Evolutionary conservation across 139 green algal genomes (phyloP), one percentile per base, ranked within the genome.

Genomic region (Chlamydomonas sp.): DNA sequence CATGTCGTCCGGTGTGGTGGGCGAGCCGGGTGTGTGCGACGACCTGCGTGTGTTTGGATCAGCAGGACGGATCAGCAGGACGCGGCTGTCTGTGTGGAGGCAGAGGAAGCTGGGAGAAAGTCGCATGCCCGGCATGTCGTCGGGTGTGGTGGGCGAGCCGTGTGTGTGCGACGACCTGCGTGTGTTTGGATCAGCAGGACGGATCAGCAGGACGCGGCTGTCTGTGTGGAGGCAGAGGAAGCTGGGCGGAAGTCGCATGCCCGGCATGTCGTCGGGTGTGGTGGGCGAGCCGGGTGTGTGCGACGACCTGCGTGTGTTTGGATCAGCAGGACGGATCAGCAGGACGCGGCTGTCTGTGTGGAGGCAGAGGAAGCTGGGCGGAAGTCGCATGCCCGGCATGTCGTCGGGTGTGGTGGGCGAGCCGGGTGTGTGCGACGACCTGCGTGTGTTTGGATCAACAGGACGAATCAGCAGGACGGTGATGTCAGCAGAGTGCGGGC

Each of bases 271-370:
- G 8, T 35, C 6, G 22, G 34, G n/a, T 60, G 36, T 1, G 31
- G 63, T 22, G 4, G 13, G 54, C 3, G 28, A 28, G 3, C 2
- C 37, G 38, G 26, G 2, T 70, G 64, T 26, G 13, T 1, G 6
- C 30, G 26, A 5, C 2, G 37, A 6, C 24, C 39, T 8, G 6
- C 29, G 8, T 13, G 24, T 47, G 6, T 8, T 47, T n/a, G n/a
- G n/a, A n/a, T n/a, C n/a, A n/a, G n/a, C n/a, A n/a, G n/a, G n/a
- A n/a, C n/a, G n/a, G n/a, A n/a, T n/a, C n/a, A n/a, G 76, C 0
- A 93, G 50, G 3, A 95, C 89, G 0, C 89, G 79, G 20, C 83
- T 79, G 38, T 90, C 81, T 5, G 43, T 68, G 65, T 94, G 88
- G 60, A 92, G 36, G 35, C 58, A 78, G 26, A 95, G 74, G 69